Evolutionary conservation across 257 asterid genomes (phyloP).

Genomic region (Solanum appendiculatum): DNA sequence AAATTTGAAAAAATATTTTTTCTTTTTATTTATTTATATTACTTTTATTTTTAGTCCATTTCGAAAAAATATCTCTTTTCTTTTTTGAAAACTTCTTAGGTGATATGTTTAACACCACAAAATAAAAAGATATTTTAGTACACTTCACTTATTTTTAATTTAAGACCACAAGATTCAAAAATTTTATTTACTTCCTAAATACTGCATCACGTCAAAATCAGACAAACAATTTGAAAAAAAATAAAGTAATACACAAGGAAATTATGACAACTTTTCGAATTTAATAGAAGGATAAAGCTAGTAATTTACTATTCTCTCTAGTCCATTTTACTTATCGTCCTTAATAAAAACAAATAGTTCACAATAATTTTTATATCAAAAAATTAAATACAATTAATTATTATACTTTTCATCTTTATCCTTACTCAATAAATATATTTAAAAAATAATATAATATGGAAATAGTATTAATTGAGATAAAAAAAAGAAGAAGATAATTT

Average conservation of each 20-base stretch:
- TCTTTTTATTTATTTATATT: too few relatives aligned
- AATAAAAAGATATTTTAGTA: too few relatives aligned
- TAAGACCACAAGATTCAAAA: too few relatives aligned
- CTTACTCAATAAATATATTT: not conserved
- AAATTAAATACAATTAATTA: too few relatives aligned
- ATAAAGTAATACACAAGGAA: not conserved
- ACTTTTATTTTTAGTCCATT: not conserved
- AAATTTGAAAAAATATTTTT: not conserved
- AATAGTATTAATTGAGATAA: not conserved
- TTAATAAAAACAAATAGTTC: too few relatives aligned
- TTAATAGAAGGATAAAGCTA: not conserved
- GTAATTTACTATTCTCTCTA: not conserved
- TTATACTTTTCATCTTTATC: not conserved
- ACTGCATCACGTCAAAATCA: not conserved
- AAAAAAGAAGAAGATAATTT: too few relatives aligned
- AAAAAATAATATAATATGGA: too few relatives aligned
- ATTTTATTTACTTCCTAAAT: rapidly evolving
- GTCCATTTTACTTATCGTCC: not conserved
- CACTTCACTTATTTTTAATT: too few relatives aligned
- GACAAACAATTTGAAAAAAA: too few relatives aligned
- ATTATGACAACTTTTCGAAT: not conserved
- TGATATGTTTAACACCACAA: not conserved
- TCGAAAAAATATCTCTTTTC: too few relatives aligned
- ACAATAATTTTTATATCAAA: too few relatives aligned
- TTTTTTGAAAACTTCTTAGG: rapidly evolving